Evolutionary conservation across 2,329 filamentous ascomycete genomes (phyloP).

Genomic region (Hypoxylon sp.): DNA sequence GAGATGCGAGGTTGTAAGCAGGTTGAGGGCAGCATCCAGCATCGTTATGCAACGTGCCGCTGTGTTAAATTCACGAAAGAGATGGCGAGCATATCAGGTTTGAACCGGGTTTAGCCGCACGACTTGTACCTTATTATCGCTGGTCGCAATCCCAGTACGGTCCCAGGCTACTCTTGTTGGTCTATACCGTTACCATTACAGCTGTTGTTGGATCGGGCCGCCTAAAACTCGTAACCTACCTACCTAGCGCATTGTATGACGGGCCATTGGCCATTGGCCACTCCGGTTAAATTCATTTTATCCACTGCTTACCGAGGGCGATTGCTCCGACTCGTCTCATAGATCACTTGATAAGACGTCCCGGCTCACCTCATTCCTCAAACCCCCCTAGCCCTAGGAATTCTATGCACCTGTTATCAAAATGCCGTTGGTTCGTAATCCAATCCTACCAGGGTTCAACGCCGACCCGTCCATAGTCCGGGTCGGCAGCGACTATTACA

Average conservation of each 20-base stretch:
- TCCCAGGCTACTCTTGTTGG: too few relatives aligned
- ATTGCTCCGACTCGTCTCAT: background rate
- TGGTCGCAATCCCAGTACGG: too few relatives aligned
- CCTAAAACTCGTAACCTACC: background rate
- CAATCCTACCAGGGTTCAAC: slow-evolving; percentile 68
- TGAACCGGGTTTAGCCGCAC: background rate
- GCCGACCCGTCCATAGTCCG: slow-evolving; percentile 66
- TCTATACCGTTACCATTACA: too few relatives aligned
- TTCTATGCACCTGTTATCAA: background rate
- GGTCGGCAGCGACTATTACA: slow-evolving; percentile 66
- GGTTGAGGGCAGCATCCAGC: background rate
- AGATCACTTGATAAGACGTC: background rate
- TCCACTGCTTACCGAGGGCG: slow-evolving; percentile 19
- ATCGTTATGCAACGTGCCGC: too few relatives aligned
- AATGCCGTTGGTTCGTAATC: slow-evolving; percentile 64
- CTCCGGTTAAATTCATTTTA: slow-evolving; percentile 37
- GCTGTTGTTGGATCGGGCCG: too few relatives aligned
- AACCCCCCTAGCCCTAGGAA: background rate
- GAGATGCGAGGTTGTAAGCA: background rate
- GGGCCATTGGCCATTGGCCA: slow-evolving; percentile 6
- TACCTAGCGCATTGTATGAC: slow-evolving; percentile 11
- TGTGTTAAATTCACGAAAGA: background rate
- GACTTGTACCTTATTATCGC: background rate
- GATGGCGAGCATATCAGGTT: background rate
- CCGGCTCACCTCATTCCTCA: background rate